Conservation (phyloP, 208 protist species). For the Crithidia acanthocephali region DNA sequence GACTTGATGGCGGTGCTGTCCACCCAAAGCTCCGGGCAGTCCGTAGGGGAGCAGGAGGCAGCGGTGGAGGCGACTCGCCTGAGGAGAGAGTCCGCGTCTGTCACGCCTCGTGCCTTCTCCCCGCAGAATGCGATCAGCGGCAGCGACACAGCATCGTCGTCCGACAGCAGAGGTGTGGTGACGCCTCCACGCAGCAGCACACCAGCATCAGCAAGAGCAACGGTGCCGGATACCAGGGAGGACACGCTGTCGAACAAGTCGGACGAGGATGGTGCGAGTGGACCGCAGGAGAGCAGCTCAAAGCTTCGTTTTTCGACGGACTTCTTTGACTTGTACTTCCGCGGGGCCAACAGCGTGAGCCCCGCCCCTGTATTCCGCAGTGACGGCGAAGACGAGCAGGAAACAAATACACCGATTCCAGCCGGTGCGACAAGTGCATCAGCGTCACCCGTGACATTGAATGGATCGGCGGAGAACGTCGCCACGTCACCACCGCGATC, state of each 20-base stretch:
- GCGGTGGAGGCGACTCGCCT: too few species aligned
- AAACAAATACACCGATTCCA: too few species aligned
- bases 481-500: too few species aligned
- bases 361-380: neutral
- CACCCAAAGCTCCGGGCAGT: too few species aligned
- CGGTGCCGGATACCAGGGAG: neutral
- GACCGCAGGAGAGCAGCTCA: neutral
- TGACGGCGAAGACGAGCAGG: too few species aligned
- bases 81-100: neutral
- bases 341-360: neutral
- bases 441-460: too few species aligned
- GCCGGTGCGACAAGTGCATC: too few species aligned
- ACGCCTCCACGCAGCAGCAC: too few species aligned
- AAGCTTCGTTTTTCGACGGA: neutral
- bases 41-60: too few species aligned
- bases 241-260: neutral
- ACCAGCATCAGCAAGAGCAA: neutral
- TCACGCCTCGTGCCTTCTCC: neutral
- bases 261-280: neutral
- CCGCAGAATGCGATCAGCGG: neutral
- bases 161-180: neutral
- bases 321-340: slow-evolving; percentile 3
- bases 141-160: neutral
- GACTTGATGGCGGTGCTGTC: too few species aligned
- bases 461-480: too few species aligned